phyloP scores from a whole-genome alignment of 805 yeast species.

The Hanseniaspora lindneri region DNA sequence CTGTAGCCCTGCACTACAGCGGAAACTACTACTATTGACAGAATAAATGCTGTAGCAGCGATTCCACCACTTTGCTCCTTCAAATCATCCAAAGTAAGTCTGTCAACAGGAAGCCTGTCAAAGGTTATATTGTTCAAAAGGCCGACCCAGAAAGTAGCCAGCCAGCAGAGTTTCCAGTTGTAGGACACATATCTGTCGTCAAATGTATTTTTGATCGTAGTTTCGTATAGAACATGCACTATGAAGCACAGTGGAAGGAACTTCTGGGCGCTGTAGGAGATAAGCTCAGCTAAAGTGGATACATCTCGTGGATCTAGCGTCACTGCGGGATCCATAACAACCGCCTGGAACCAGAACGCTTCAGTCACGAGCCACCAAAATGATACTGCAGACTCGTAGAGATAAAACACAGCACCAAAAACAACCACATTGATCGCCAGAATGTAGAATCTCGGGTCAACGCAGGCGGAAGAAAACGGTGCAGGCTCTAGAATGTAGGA shows the following conservation, averaged over 20 bases:
- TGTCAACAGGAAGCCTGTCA: constrained; percentile 77
- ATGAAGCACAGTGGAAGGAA: constrained; percentile 65
- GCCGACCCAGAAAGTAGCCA: constrained; percentile 74
- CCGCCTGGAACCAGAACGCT: constrained; percentile 74
- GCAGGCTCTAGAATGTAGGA: constrained; percentile 50
- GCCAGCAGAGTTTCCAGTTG: constrained; percentile 45
- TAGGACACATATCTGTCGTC: constrained; percentile 39
- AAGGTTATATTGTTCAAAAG: constrained; percentile 76
- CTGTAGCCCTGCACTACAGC: constrained; percentile 62
- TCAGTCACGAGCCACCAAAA: constrained; percentile 51
- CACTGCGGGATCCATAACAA: constrained; percentile 72
- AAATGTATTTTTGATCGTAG: constrained; percentile 34
- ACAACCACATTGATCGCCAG: constrained; percentile 46
- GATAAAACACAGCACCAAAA: constrained; percentile 50
- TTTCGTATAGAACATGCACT: constrained; percentile 56
- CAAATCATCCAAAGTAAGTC: constrained; percentile 62
- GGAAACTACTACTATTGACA: constrained; percentile 38
- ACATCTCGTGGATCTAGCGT: constrained; percentile 43
- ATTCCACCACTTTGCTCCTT: constrained; percentile 67
- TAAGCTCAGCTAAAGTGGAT: constrained; percentile 41
- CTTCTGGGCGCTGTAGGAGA: constrained; percentile 63
- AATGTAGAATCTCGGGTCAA: constrained; percentile 54
- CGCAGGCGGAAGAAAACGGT: constrained; percentile 39
- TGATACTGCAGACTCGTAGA: constrained; percentile 37
- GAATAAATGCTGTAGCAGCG: constrained; percentile 45